phyloP scores from a whole-genome alignment of 2,329 filamentous ascomycete species.

The Epichloe baconii region DNA sequence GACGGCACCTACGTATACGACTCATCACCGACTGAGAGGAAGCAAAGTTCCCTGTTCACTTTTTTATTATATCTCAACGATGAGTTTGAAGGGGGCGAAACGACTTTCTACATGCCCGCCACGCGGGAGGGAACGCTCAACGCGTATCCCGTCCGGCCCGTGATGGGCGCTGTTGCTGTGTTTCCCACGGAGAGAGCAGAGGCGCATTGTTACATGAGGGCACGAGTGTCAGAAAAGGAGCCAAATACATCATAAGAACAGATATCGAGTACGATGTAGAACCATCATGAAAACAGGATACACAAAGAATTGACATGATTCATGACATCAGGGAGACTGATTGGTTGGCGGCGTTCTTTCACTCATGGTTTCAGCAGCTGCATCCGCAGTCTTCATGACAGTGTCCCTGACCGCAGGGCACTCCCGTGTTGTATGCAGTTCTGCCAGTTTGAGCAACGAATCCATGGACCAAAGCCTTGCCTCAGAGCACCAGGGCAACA shows the following conservation, averaged over 20 bases:
- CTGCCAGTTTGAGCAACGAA: too few relatives aligned
- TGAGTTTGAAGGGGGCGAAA: slow-evolving; percentile 59
- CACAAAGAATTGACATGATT: not conserved
- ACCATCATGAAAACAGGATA: slow-evolving; percentile 5
- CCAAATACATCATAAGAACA: slow-evolving; percentile 56
- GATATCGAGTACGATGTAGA: slow-evolving; percentile 59
- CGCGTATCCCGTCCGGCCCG: slow-evolving; percentile 53
- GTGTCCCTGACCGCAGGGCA: too few relatives aligned
- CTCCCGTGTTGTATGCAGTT: too few relatives aligned
- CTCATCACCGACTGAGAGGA: slow-evolving; percentile 41
- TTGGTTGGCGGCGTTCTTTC: too few relatives aligned
- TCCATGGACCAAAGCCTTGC: too few relatives aligned
- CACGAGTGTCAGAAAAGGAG: slow-evolving; percentile 53
- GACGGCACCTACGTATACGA: slow-evolving; percentile 53
- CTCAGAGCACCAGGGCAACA: too few relatives aligned
- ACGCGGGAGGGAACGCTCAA: slow-evolving; percentile 52
- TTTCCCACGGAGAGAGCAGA: slow-evolving; percentile 56
- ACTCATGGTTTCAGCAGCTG: too few relatives aligned
- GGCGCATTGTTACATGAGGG: slow-evolving; percentile 57
- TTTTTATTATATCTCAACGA: slow-evolving; percentile 60
- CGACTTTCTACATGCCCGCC: slow-evolving; percentile 56
- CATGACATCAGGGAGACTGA: too few relatives aligned
- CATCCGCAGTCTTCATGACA: too few relatives aligned
- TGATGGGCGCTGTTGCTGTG: slow-evolving; percentile 55
- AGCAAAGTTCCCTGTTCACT: slow-evolving; percentile 56